Percentiles rank a stretch among this genome's conserved stretches.
Conservation (phyloP, 2,329 filamentous ascomycete genomes). For the Alternaria arbusti region DNA sequence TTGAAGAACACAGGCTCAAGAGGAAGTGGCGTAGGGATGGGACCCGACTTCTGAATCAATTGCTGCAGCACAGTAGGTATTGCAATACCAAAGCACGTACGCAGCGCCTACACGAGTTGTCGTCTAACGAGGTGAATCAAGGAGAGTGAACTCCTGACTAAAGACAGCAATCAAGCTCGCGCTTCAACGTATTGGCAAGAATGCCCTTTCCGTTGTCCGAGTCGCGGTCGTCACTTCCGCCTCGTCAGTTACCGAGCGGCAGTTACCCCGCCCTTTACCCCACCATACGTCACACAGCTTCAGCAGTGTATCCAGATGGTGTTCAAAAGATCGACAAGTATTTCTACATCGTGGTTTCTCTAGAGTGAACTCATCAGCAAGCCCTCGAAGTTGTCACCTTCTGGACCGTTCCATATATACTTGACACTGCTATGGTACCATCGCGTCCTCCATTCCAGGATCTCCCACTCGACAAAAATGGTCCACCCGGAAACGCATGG, state of each 20-base stretch:
- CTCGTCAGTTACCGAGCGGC: conserved; percentile 8
- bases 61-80: conserved; percentile 15
- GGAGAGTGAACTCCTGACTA: not conserved
- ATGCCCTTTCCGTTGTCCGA: not conserved
- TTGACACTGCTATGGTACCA: conserved; percentile 18
- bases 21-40: conserved; percentile 46
- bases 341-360: not conserved
- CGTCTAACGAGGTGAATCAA: not conserved
- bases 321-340: not conserved
- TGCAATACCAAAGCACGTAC: conserved; percentile 7
- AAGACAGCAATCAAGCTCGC: not conserved
- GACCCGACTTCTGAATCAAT: conserved; percentile 39
- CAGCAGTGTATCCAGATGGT: not conserved
- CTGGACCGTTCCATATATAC: not conserved
- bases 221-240: not conserved
- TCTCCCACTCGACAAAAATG: conserved; percentile 58
- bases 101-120: not conserved
- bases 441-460: conserved; percentile 51
- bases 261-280: conserved; percentile 32
- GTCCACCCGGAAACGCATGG: conserved; percentile 63
- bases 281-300: conserved; percentile 23
- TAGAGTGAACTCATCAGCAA: not conserved
- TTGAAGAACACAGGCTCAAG: conserved; percentile 57
- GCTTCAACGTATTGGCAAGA: not conserved
- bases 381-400: not conserved